Percentiles rank a stretch among this genome's conserved stretches.
phyloP scores from a whole-genome alignment of 106 monocot species.

The Dendrobium chrysotoxum region DNA sequence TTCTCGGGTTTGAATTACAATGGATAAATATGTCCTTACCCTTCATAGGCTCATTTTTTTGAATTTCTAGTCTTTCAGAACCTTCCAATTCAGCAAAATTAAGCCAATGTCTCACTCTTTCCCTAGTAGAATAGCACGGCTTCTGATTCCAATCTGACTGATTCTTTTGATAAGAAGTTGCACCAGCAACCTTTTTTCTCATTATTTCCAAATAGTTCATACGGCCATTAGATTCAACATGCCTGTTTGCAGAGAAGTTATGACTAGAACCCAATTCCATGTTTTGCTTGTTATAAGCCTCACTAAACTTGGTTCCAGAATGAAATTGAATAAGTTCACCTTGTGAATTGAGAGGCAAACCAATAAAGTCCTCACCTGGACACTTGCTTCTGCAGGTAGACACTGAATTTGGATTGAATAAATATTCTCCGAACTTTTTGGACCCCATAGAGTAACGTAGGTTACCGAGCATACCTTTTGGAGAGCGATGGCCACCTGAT shows the following conservation, averaged over 20 bases:
- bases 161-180: slow-evolving; percentile 12
- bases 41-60: slow-evolving; percentile 1
- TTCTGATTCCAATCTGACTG: slow-evolving; percentile 16
- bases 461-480: slow-evolving; percentile 13
- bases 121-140: slow-evolving; percentile 16
- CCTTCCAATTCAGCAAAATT: slow-evolving; percentile 12
- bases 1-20: neutral
- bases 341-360: slow-evolving; percentile 74
- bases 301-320: slow-evolving; percentile 23
- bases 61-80: slow-evolving; percentile 18
- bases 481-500: neutral
- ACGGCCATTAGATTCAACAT: slow-evolving; percentile 3
- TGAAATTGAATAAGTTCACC: slow-evolving; percentile 57
- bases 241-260: too few species aligned
- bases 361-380: slow-evolving; percentile 23
- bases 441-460: slow-evolving; percentile 19
- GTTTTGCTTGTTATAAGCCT: slow-evolving; percentile 26
- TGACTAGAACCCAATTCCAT: neutral
- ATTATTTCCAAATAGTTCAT: slow-evolving; percentile 9
- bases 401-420: slow-evolving; percentile 1
- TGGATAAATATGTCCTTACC: slow-evolving; percentile 10
- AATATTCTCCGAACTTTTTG: slow-evolving; percentile 1
- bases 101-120: slow-evolving; percentile 11
- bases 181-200: slow-evolving; percentile 8
- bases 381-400: slow-evolving; percentile 15